phyloP scores from a whole-genome alignment of 805 yeast genomes.

The Candida odintsovae region DNA sequence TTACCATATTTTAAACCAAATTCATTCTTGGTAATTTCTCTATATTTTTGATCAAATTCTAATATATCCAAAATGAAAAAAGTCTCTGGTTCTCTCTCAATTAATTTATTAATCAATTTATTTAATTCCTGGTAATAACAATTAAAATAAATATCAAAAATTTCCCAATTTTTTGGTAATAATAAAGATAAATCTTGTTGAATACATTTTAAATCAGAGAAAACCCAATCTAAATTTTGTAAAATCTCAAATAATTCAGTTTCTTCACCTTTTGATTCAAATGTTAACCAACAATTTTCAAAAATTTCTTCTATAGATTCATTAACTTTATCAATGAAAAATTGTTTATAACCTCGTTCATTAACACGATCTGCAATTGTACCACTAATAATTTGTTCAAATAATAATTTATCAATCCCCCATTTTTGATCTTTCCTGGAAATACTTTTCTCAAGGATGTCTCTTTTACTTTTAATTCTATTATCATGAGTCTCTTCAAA shows the following conservation, averaged over 20 bases:
- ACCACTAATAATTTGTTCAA: slow-evolving; percentile 35
- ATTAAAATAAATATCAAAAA: slow-evolving; percentile 53
- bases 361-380: slow-evolving; percentile 35
- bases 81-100: slow-evolving; percentile 76
- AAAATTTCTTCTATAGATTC: slow-evolving; percentile 63
- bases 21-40: slow-evolving; percentile 41
- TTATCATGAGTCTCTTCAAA: slow-evolving; percentile 51
- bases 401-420: slow-evolving; percentile 19
- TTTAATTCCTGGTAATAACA: slow-evolving; percentile 67
- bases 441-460: slow-evolving; percentile 16
- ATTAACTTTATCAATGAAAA: slow-evolving; percentile 54
- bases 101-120: slow-evolving; percentile 53
- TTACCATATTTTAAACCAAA: slow-evolving; percentile 42
- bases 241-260: slow-evolving; percentile 44
- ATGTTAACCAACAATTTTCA: slow-evolving; percentile 53
- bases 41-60: slow-evolving; percentile 69
- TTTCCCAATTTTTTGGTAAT: slow-evolving; percentile 72
- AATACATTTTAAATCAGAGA: slow-evolving; percentile 68
- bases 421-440: slow-evolving; percentile 13
- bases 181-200: slow-evolving; percentile 49
- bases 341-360: slow-evolving; percentile 51
- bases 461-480: slow-evolving; percentile 23
- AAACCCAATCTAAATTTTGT: slow-evolving; percentile 76
- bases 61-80: slow-evolving; percentile 65
- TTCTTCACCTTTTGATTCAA: slow-evolving; percentile 35